Evolutionary conservation across 345 rosid genomes (phyloP).

Genomic region (Alliaria petiolata): DNA sequence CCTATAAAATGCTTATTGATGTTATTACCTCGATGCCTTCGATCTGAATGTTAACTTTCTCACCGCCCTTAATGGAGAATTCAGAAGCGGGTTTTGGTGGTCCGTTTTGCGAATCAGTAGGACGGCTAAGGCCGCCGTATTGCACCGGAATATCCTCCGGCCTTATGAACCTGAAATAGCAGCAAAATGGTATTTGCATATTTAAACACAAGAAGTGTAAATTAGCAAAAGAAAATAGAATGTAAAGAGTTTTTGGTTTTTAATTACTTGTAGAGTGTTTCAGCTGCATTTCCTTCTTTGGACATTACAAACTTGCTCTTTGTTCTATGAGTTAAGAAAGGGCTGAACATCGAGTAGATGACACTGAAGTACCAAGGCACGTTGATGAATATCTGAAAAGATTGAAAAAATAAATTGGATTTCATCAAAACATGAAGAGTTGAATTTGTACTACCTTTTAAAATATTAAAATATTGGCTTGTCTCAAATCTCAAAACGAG

Average conservation of each 20-base stretch:
- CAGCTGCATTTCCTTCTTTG: slow-evolving; percentile 83
- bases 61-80: slow-evolving; percentile 89
- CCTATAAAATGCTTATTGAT: not conserved
- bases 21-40: slow-evolving; percentile 88
- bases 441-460: not conserved
- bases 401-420: too few relatives aligned
- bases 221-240: not conserved
- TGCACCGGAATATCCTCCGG: slow-evolving; percentile 93
- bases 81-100: slow-evolving; percentile 86
- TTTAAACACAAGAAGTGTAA: not conserved
- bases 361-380: slow-evolving; percentile 98
- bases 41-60: slow-evolving; percentile 93
- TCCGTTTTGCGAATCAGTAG: slow-evolving; percentile 56
- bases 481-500: not conserved
- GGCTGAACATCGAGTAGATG: slow-evolving; percentile 84
- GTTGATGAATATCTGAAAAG: slow-evolving; percentile 76
- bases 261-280: slow-evolving; percentile 85
- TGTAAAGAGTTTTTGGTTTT: not conserved
- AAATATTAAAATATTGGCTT: not conserved
- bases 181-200: not conserved
- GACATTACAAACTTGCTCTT: slow-evolving; percentile 96
- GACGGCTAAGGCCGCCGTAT: slow-evolving; percentile 83
- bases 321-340: slow-evolving; percentile 89
- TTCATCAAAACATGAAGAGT: not conserved
- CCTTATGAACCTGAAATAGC: slow-evolving; percentile 57